Conservation (phyloP, 345 rosid genomes). For the Dipteronia dyeriana region DNA sequence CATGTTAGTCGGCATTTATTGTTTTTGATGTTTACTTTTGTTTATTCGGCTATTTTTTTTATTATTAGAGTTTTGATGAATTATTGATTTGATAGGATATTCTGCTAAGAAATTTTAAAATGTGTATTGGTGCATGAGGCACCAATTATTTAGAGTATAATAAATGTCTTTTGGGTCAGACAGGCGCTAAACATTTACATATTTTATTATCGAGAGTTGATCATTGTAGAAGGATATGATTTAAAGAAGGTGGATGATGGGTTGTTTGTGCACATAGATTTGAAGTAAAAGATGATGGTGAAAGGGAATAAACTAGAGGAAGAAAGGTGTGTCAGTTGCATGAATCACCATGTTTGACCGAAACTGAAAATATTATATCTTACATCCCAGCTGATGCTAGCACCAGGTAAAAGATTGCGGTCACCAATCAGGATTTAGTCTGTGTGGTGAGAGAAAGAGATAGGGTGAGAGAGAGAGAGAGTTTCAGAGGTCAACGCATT, state of each 20-base stretch:
- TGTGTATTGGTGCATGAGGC: neutral
- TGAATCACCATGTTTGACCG: slow-evolving; percentile 22
- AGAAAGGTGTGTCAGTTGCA: neutral
- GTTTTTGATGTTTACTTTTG: neutral
- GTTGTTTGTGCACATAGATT: slow-evolving; percentile 1
- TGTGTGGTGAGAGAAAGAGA: slow-evolving; percentile 19
- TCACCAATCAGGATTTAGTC: slow-evolving; percentile 23
- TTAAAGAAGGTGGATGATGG: slow-evolving; percentile 7
- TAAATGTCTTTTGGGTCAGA: slow-evolving; percentile 12
- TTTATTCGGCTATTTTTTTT: neutral
- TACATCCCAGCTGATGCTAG: slow-evolving; percentile 25
- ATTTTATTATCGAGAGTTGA: neutral
- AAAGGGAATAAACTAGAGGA: neutral
- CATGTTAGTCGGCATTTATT: neutral
- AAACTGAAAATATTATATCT: neutral
- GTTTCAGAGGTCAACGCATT: slow-evolving; percentile 30
- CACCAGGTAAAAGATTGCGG: slow-evolving; percentile 17
- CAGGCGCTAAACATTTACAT: slow-evolving; percentile 8
- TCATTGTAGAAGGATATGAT: neutral
- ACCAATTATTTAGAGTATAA: slow-evolving; percentile 1
- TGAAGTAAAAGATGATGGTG: slow-evolving; percentile 3
- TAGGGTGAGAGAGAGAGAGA: slow-evolving; percentile 21
- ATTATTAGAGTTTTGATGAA: neutral
- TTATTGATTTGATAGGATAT: slow-evolving; percentile 15
- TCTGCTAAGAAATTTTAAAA: neutral